Conservation (phyloP, 2,329 filamentous ascomycete species). For the Cladosporium oxysporum region DNA sequence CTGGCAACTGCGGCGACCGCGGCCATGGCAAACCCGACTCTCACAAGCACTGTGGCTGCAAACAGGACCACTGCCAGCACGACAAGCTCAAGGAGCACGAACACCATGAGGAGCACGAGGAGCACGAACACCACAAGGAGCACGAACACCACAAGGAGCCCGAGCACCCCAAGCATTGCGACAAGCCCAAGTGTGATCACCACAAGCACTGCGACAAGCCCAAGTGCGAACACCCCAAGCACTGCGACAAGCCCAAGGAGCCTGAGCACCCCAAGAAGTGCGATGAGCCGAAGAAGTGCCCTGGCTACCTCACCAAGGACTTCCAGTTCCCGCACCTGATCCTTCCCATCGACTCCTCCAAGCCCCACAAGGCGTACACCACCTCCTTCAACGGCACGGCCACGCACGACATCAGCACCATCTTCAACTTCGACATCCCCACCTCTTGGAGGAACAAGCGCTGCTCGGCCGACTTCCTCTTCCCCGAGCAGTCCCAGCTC, state of each 20-base stretch:
- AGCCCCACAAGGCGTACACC: conserved; percentile 44
- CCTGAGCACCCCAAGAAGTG: background rate
- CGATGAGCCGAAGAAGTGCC: conserved; percentile 24
- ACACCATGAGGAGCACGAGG: background rate
- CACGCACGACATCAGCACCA: conserved; percentile 38
- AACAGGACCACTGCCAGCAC: background rate
- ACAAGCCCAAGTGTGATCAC: background rate
- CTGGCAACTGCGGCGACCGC: background rate
- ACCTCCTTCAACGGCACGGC: conserved; percentile 44
- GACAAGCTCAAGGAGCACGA: background rate
- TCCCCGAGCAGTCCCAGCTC: conserved; percentile 42
- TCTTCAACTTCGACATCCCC: conserved; percentile 53
- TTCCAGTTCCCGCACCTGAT: conserved; percentile 43
- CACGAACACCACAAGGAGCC: background rate
- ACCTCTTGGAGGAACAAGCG: conserved; percentile 42
- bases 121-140: background rate
- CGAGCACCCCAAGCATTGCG: background rate
- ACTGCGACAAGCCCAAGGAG: background rate
- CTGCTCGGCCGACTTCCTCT: conserved; percentile 51
- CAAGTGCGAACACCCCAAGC: background rate
- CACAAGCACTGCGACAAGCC: background rate
- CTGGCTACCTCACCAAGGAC: conserved; percentile 34
- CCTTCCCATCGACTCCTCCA: conserved; percentile 37
- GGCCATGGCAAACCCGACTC: background rate
- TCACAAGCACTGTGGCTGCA: background rate